Evolutionary conservation across 2,329 filamentous ascomycete genomes (phyloP), one percentile per base, ranked within the genome.

Genomic region (Exophiala viscosa): DNA sequence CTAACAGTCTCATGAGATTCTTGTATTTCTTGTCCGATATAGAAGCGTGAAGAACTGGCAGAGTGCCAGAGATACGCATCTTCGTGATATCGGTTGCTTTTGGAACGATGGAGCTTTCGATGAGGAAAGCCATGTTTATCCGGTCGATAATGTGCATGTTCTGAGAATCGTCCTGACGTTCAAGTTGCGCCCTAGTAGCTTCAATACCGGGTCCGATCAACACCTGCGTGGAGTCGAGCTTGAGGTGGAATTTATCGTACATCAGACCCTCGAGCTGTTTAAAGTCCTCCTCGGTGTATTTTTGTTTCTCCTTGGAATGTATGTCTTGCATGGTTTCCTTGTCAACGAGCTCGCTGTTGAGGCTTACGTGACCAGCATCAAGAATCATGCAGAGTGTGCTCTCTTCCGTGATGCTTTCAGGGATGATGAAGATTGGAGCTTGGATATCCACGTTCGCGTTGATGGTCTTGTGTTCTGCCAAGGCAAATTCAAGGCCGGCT

Each of bases 21-120:
- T 97, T 99, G 76, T 99, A 99, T 68, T 99, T 99, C 34, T 84
- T 84, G 64, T 99, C 95, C 0, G 93, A 97, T 34, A 95, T 85
- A 0, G 88, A 88, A 9, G 88, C 93, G 68, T 97, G 92, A 1
- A 99, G 77, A 47, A 97, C 85, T 0, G 95, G 93, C 48, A 99
- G 77, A 63, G 95, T 90, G 1, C 93, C 93, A 1, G 90, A 95
- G 32, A 99, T 83, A 55, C 89, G 87, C 61, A 96, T 85, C 64
- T 93, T 93, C 11, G 93, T 95, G 44, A 99, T 75, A 58, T 96
- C 95, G 0, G 92, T 87, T 0, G 90, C 90, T 67, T 96, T 96
- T 0, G 93, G 93, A n/a, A 99, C 76, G 61, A 99, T 99, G 6
- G 91, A 99, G 15, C 88, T 86, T 67, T 96, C 91, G n/a, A 99